Conservation (phyloP, 192 early-diverging fungal genomes). For the Backusella parvicylindrica region DNA sequence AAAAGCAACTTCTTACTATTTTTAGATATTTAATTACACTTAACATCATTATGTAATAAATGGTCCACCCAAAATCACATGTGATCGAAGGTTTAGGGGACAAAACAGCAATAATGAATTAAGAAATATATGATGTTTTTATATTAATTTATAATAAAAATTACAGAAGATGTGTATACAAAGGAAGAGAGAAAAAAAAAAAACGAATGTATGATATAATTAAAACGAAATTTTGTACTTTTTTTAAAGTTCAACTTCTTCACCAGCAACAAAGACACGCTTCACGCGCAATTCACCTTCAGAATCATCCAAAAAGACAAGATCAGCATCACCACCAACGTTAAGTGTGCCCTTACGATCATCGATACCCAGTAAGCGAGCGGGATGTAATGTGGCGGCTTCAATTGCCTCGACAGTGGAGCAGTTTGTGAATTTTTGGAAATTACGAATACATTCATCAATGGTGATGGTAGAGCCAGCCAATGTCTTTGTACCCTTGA, state of each 20-base stretch:
- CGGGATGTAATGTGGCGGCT: conserved; percentile 77
- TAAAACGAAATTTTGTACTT: background rate
- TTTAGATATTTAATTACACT: too few relatives aligned
- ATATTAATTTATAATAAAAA: background rate
- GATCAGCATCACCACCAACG: conserved; percentile 73
- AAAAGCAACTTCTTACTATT: too few relatives aligned
- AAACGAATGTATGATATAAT: background rate
- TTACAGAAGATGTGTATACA: conserved; percentile 3
- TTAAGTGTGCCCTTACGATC: conserved; percentile 70
- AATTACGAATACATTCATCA: conserved; percentile 75
- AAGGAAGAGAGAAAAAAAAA: background rate
- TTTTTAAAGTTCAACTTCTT: conserved; percentile 42
- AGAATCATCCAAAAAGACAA: conserved; percentile 64
- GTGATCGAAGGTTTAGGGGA: background rate
- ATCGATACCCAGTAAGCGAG: conserved; percentile 68
- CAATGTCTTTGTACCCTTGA: conserved; percentile 75
- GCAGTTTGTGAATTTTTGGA: conserved; percentile 74
- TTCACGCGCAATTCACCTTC: conserved; percentile 52
- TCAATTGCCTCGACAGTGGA: conserved; percentile 76
- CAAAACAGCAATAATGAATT: background rate
- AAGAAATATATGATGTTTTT: background rate
- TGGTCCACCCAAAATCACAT: background rate
- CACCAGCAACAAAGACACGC: conserved; percentile 67
- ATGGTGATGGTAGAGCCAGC: conserved; percentile 70
- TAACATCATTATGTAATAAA: background rate